Base-by-base conservation (phyloP, 768 basidiomycete species). In the Boletus vinaceobasis region DNA sequence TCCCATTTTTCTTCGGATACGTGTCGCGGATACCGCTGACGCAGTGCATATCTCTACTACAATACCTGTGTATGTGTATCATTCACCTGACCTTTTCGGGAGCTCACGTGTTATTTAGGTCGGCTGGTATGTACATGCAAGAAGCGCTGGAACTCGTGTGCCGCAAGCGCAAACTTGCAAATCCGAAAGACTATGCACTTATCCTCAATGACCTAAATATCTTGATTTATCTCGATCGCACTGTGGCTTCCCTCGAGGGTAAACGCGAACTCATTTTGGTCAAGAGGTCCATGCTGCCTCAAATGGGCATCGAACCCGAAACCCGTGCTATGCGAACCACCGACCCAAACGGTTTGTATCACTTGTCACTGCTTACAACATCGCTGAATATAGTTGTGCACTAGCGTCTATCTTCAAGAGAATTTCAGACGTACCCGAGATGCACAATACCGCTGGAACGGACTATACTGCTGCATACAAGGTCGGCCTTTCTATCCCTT, bases 61-160 rank as follows among this genome's bases (percentile, higher is more conserved):
- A 0, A 91, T 97, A 62, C 87, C 87, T 36, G 93, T 93, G 91
- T 96, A 79, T 51, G 90, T 76, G 5, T 29, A 26, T 26, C 21
- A 7, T n/a, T 32, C 6, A 1, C 10, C 26, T 9, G 31, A 27
- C 38, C 32, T 2, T 23, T 38, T 38, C 40, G 35, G 31, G 19
- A 43, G 4, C 46, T 57, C 44, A 46, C 26, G 5, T 32, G 8
- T 31, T 19, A 0, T 56, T 10, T 36, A 91, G 88, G 6, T 85
- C 93, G 9, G 85, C 90, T 14, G 93, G 90, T 9, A 97, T 93
- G 87, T 98, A 98, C 69, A 88, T 98, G 83, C 93, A 95, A 62
- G 96, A 98, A 70, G 91, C 92, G 1, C 80, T 97, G 23, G 96
- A 97, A 57, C 76, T 86, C 21, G 87, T 92, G 1, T 93, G 90